A percentile compares a stretch with the other conserved stretches of the same genome.
Conservation (phyloP, 768 basidiomycete genomes). For the Leccinum ochraceum region DNA sequence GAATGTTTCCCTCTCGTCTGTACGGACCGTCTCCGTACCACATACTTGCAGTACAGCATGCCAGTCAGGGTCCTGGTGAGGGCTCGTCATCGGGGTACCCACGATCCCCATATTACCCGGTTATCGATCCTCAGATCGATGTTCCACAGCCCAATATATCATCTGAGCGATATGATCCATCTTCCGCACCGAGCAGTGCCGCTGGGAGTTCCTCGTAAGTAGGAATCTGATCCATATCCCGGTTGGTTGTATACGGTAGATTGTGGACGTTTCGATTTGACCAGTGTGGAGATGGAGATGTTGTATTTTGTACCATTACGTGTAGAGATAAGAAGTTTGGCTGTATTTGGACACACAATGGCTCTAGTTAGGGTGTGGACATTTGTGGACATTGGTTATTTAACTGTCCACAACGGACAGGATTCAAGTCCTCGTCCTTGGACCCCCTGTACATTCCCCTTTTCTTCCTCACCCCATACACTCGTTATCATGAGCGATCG, state of each 20-base stretch:
- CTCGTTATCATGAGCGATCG: slow-evolving; percentile 35
- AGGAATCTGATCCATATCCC: background rate
- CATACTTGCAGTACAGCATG: slow-evolving; percentile 24
- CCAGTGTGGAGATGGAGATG: background rate
- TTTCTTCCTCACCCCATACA: slow-evolving; percentile 21
- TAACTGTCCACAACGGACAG: slow-evolving; percentile 5
- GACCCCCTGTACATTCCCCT: slow-evolving; percentile 10
- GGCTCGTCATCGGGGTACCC: slow-evolving; percentile 29
- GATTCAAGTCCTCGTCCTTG: slow-evolving; percentile 15
- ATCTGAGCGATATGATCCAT: slow-evolving; percentile 35
- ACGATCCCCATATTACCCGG: slow-evolving; percentile 38
- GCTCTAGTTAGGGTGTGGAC: background rate
- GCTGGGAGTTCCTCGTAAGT: slow-evolving; percentile 18
- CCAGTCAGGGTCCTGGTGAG: slow-evolving; percentile 21
- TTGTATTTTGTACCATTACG: slow-evolving; percentile 10
- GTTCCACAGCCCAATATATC: slow-evolving; percentile 34
- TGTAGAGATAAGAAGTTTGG: slow-evolving; percentile 20
- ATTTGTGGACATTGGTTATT: slow-evolving; percentile 2
- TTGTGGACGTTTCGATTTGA: background rate
- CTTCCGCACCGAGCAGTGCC: slow-evolving; percentile 15
- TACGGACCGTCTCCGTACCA: slow-evolving; percentile 34
- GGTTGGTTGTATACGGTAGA: background rate
- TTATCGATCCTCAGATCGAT: slow-evolving; percentile 41
- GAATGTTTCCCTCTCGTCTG: slow-evolving; percentile 27
- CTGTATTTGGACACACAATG: slow-evolving; percentile 22